Evolutionary conservation across 2,329 filamentous ascomycete genomes (phyloP).

Genomic region (Thelonectria rubi): DNA sequence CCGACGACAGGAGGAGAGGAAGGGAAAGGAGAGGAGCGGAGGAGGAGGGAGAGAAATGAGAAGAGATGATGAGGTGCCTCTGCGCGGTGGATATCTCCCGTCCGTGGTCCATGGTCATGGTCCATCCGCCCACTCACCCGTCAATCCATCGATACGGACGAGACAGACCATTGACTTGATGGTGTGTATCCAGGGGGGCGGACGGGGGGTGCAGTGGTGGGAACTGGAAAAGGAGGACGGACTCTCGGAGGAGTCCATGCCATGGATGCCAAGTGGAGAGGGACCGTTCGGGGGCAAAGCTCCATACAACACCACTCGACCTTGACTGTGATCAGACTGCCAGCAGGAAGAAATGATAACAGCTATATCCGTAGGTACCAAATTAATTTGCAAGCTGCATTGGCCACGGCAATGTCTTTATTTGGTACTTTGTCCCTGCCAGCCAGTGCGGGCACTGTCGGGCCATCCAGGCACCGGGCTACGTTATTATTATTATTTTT

Average conservation of each 20-base stretch:
- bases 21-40: constrained; percentile 38
- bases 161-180: constrained; percentile 21
- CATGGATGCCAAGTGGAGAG: background rate
- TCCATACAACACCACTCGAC: constrained; percentile 8
- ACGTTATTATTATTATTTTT: no score
- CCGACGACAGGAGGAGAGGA: constrained; percentile 41
- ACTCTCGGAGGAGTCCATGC: background rate
- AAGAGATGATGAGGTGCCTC: constrained; percentile 41
- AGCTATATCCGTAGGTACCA: background rate
- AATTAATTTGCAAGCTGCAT: constrained; percentile 8
- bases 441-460: no score
- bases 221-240: background rate
- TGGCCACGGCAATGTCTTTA: constrained; percentile 8
- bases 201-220: constrained; percentile 4
- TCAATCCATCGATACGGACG: constrained; percentile 13
- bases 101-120: constrained; percentile 25
- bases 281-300: constrained; percentile 24
- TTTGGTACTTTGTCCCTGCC: constrained; percentile 11
- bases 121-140: constrained; percentile 27
- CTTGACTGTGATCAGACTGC: no score
- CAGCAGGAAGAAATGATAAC: no score
- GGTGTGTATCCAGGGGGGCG: constrained; percentile 21
- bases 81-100: constrained; percentile 37
- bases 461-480: no score
- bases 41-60: constrained; percentile 38